These are phyloP conservation scores for Basidiobolus meristosporus DNA, from an alignment of 371 early-diverging fungal species.

Conservation along the genomic window DNA sequence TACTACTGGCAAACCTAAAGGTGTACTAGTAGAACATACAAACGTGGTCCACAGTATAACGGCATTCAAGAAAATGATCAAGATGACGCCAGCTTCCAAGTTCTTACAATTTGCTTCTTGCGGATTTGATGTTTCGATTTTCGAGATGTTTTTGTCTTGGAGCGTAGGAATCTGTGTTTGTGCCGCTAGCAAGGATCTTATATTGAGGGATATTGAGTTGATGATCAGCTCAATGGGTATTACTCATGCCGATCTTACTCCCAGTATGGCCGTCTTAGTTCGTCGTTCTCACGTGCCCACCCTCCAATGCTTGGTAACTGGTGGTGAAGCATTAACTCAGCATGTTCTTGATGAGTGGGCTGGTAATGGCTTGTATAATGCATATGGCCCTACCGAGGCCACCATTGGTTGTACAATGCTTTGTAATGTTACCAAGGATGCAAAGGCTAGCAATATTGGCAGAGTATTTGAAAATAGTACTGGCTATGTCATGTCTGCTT, in stretches of 20 bases:
- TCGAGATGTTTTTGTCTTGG: neutral
- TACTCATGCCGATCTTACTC: neutral
- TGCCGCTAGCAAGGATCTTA: neutral
- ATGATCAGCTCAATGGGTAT: neutral
- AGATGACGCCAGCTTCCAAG: neutral
- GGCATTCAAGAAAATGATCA: neutral
- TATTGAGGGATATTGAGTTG: neutral
- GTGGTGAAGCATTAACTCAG: neutral
- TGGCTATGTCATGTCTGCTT: too few relatives aligned
- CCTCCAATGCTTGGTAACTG: neutral
- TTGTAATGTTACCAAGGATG: too few relatives aligned
- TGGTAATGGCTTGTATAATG: too few relatives aligned
- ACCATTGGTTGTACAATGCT: too few relatives aligned
- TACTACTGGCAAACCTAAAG: constrained; percentile 26
- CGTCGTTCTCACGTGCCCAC: neutral
- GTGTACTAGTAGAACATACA: constrained; percentile 13
- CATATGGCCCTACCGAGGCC: too few relatives aligned
- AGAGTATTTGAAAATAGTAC: too few relatives aligned
- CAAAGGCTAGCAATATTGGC: too few relatives aligned
- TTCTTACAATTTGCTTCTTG: neutral
- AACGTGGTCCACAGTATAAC: neutral
- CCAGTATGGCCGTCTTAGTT: neutral
- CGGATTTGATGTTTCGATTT: neutral
- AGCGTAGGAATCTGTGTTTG: neutral
- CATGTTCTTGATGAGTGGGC: neutral